phyloP scores from a whole-genome alignment of 371 early-diverging fungal species.

The Parasitella parasitica region DNA sequence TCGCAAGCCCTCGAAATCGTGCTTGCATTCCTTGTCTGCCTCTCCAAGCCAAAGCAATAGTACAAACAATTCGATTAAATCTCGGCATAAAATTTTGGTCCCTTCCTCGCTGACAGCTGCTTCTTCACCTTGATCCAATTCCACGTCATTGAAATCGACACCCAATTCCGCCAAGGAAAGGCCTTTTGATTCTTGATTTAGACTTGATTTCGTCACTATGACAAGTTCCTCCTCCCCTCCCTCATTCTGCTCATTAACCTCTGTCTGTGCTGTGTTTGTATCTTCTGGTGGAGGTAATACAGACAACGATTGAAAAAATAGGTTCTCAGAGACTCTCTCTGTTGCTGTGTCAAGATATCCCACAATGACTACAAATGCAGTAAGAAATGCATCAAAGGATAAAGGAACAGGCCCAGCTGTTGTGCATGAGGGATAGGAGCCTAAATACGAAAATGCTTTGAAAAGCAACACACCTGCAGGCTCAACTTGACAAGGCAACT shows the following conservation, averaged over 20 bases:
- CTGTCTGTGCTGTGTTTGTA: not conserved
- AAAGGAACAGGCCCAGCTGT: conserved; percentile 16
- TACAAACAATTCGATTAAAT: conserved; percentile 33
- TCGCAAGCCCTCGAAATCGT: not conserved
- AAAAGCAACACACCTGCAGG: conserved; percentile 44
- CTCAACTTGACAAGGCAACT: conserved; percentile 35
- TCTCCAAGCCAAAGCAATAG: conserved; percentile 44
- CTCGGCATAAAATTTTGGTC: conserved; percentile 26
- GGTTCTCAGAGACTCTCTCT: conserved; percentile 21
- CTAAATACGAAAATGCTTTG: conserved; percentile 48
- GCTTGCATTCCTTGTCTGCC: conserved; percentile 4
- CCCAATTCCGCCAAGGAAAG: conserved; percentile 40
- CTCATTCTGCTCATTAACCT: too few species aligned
- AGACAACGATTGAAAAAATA: conserved; percentile 48
- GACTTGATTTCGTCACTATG: not conserved
- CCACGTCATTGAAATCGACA: conserved; percentile 40
- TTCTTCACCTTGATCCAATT: conserved; percentile 11
- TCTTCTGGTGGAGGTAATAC: conserved; percentile 21
- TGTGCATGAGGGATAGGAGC: conserved; percentile 34
- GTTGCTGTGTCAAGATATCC: conserved; percentile 32
- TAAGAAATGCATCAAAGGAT: conserved; percentile 38
- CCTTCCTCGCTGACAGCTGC: conserved; percentile 1
- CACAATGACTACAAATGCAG: conserved; percentile 36
- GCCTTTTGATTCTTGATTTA: conserved; percentile 15
- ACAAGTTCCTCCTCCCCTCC: not conserved